Percentiles rank a stretch among this genome's conserved stretches.
phyloP scores from a whole-genome alignment of 768 basidiomycete genomes.

The Tricholoma hemisulphureum region DNA sequence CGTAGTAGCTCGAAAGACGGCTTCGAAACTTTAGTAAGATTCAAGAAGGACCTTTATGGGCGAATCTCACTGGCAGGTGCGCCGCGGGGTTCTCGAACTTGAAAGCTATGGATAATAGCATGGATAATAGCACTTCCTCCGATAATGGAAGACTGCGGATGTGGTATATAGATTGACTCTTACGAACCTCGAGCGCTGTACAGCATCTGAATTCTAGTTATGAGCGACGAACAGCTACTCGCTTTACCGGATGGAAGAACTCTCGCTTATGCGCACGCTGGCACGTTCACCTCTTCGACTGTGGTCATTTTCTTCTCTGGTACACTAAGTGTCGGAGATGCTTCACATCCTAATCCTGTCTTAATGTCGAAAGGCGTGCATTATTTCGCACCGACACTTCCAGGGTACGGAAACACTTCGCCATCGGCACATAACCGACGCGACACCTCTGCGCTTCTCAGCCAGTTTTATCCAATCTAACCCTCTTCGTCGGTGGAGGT shows the following conservation, averaged over 20 bases:
- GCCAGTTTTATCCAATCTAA: conserved; percentile 39
- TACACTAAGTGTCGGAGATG: conserved; percentile 35
- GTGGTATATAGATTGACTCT: neutral
- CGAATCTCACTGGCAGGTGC: too few species aligned
- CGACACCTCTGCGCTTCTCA: conserved; percentile 40
- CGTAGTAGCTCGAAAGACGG: too few species aligned
- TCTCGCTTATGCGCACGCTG: conserved; percentile 39
- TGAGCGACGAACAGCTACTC: conserved; percentile 16
- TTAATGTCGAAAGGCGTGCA: conserved; percentile 30
- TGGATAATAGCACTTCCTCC: neutral
- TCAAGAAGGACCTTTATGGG: too few species aligned
- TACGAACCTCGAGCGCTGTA: neutral
- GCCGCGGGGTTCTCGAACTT: too few species aligned
- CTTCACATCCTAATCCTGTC: conserved; percentile 16
- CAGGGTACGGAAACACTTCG: conserved; percentile 48
- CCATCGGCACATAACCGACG: conserved; percentile 21
- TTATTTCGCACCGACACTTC: conserved; percentile 42
- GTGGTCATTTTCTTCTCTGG: conserved; percentile 45
- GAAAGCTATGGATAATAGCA: too few species aligned
- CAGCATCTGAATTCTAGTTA: neutral
- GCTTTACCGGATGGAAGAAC: conserved; percentile 29
- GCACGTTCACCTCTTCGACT: conserved; percentile 32
- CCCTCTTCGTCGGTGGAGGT: conserved; percentile 44
- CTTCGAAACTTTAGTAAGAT: too few species aligned
- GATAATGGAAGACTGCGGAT: neutral